These are phyloP conservation scores for Venturia effusa DNA, from an alignment of 2,329 filamentous ascomycete species.

Conservation along the genomic window DNA sequence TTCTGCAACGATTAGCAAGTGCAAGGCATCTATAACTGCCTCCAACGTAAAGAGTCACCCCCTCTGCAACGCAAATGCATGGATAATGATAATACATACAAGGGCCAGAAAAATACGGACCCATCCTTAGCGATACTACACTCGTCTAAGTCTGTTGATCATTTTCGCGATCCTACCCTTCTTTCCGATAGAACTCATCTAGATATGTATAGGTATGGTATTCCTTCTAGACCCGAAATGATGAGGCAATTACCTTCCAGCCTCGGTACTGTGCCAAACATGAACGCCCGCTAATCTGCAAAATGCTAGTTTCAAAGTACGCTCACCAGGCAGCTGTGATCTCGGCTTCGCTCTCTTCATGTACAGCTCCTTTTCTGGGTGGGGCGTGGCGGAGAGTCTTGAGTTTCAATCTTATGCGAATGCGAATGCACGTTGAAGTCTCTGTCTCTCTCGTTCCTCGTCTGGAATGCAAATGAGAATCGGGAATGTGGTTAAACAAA, in stretches of 20 bases:
- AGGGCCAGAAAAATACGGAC: background rate
- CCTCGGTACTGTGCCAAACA: background rate
- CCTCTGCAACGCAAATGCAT: background rate
- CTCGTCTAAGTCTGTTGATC: background rate
- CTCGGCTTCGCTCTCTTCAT: background rate
- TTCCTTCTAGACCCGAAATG: background rate
- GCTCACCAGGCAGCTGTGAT: background rate
- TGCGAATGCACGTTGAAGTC: background rate
- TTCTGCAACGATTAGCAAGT: background rate
- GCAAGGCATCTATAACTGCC: background rate
- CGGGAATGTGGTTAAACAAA: background rate
- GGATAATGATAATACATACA: background rate
- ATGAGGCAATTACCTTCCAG: background rate
- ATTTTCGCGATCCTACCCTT: background rate
- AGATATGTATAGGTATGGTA: background rate
- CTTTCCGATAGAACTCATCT: background rate
- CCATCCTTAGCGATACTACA: background rate
- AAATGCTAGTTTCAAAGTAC: background rate
- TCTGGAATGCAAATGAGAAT: background rate
- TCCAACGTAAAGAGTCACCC: background rate
- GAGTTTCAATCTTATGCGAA: background rate
- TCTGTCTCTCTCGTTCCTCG: background rate
- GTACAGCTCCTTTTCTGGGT: background rate
- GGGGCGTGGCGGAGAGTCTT: background rate
- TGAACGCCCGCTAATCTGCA: slow-evolving; percentile 1